Evolutionary conservation across 2,329 filamentous ascomycete species (phyloP), one percentile per base, ranked within the genome.

Genomic region (Pseudocercospora pini-densiflorae): DNA sequence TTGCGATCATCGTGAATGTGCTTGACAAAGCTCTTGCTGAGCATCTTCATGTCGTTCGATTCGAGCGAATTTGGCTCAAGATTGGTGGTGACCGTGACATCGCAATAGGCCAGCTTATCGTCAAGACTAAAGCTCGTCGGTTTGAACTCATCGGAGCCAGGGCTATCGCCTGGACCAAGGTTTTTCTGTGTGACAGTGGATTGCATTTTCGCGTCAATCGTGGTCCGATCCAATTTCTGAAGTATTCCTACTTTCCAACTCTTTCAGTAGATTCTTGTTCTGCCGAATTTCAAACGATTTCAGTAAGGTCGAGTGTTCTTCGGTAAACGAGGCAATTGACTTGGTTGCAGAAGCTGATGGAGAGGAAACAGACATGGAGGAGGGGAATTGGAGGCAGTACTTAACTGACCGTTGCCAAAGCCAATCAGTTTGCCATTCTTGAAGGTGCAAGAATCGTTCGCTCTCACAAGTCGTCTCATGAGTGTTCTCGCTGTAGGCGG

Each of bases 181-280:
- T 3, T 5, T 27, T 27, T 27, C 5, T 27, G 24, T 5, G 24
- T 27, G 24, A 27, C 24, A 27, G 24, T 27, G 24, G 24, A 27
- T 27, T 27, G 24, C 24, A 27, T 27, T 27, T 27, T 27, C 5
- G 24, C 24, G 24, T 27, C 24, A 5, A 2, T 27, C 3, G 2
- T 27, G 24, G 24, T 27, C 5, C 24, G 5, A 27, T 5, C 5
- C 24, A 27, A 27, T 27, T 27, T 27, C 24, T 27, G 24, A 27
- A 27, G n/a, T 5, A 24, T 24, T 49, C 45, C 12, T 12, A 8
- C 45, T 24, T 58, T 21, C 19, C 19, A 45, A 3, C 36, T 21
- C 27, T 59, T 59, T 59, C 55, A 43, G 29, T 24, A 31, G 53
- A 57, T 36, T 59, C 29, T 24, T 59, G 24, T 27, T 57, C n/a